Evolutionary conservation across 305 asterid genomes (phyloP).

Genomic region (Solanum aculeatissimum): DNA sequence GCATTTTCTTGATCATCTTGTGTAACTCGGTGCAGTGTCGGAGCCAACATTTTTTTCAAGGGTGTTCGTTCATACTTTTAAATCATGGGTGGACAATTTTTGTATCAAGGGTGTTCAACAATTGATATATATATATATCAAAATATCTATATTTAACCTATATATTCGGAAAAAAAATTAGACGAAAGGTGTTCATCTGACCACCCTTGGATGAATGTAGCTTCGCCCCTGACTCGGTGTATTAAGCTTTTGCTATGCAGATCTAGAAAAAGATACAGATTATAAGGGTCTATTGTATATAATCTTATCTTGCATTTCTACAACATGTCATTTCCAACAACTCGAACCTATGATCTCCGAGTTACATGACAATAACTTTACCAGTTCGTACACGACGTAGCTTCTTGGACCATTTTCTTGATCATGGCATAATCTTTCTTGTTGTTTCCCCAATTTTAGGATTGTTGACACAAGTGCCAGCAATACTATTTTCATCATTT

Average conservation of each 20-base stretch:
- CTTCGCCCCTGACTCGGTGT: no score
- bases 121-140: no score
- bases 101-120: no score
- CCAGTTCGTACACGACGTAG: background rate
- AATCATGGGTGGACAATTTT: no score
- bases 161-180: no score
- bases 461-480: background rate
- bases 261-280: no score
- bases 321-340: background rate
- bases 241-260: background rate
- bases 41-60: no score
- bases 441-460: background rate
- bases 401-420: background rate
- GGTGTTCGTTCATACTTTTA: no score
- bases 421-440: background rate
- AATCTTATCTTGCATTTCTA: background rate
- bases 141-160: no score
- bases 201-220: no score
- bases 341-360: accelerated
- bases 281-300: no score
- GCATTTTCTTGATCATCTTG: background rate
- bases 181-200: no score
- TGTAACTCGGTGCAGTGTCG: background rate
- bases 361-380: background rate
- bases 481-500: background rate